Percentiles rank a stretch among this genome's conserved stretches.
phyloP scores from a whole-genome alignment of 371 early-diverging fungal genomes.

The Gilbertella persicaria region DNA sequence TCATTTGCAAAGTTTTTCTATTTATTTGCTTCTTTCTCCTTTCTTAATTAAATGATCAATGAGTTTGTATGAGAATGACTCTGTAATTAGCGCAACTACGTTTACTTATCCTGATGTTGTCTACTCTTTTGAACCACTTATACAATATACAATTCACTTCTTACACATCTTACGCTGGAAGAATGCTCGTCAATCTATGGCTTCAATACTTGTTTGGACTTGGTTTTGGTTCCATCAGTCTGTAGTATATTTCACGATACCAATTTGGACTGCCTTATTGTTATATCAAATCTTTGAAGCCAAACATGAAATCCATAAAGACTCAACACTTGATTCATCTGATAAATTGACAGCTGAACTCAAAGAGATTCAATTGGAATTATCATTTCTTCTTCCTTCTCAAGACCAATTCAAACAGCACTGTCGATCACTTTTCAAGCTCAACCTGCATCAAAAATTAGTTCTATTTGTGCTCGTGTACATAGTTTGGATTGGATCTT shows the following conservation, averaged over 20 bases:
- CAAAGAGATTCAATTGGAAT: slow-evolving; percentile 11
- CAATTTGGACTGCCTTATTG: slow-evolving; percentile 5
- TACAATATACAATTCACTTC: slow-evolving; percentile 4
- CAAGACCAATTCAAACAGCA: slow-evolving; percentile 2
- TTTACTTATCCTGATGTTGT: slow-evolving; percentile 14
- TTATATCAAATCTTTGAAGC: neutral
- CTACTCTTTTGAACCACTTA: slow-evolving; percentile 5
- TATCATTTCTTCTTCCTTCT: slow-evolving; percentile 2
- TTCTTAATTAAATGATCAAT: slow-evolving; percentile 6
- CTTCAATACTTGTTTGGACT: slow-evolving; percentile 12
- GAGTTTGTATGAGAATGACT: slow-evolving; percentile 3
- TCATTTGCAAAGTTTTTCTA: neutral
- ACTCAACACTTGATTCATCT: neutral
- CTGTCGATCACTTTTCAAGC: slow-evolving; percentile 7
- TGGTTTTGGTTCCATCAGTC: slow-evolving; percentile 14
- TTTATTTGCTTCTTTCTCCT: neutral
- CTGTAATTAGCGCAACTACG: neutral
- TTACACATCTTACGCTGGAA: slow-evolving; percentile 16
- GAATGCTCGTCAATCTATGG: slow-evolving; percentile 8
- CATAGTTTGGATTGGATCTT: neutral
- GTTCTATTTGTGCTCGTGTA: slow-evolving; percentile 1
- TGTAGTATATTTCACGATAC: slow-evolving; percentile 1
- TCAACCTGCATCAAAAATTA: neutral
- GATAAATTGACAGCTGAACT: slow-evolving; percentile 5
- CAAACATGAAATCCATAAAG: too few relatives aligned